A percentile compares a stretch with the other conserved stretches of the same genome.
These are phyloP conservation scores for Metschnikowia shivogae DNA, from an alignment of 805 yeast species.

Conservation along the genomic window DNA sequence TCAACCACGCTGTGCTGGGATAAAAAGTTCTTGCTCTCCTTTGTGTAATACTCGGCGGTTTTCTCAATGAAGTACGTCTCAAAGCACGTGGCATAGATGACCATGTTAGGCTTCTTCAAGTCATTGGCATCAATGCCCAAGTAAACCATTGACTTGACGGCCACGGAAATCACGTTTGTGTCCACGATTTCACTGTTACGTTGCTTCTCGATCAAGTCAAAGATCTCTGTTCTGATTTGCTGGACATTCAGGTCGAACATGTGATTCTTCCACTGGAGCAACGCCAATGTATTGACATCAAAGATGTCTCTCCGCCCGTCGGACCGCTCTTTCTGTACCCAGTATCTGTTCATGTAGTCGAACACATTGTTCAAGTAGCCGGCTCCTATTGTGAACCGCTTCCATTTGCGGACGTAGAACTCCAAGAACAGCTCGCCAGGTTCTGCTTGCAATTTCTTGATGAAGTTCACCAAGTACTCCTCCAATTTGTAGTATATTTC, in stretches of 20 bases:
- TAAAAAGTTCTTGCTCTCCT: conserved; percentile 66
- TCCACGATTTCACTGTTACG: conserved; percentile 75
- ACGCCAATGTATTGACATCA: conserved; percentile 85
- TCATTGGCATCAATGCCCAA: conserved; percentile 91
- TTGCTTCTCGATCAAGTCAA: conserved; percentile 71
- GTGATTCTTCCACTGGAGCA: conserved; percentile 81
- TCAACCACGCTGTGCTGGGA: conserved; percentile 79
- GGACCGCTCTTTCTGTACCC: conserved; percentile 95
- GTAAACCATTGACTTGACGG: conserved; percentile 81
- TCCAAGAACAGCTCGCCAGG: conserved; percentile 26
- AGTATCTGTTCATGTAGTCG: conserved; percentile 92
- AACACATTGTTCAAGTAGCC: conserved; percentile 87
- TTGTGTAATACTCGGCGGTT: conserved; percentile 61
- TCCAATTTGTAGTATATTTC: conserved; percentile 77
- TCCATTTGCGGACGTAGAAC: conserved; percentile 64
- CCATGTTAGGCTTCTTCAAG: conserved; percentile 75
- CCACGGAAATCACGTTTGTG: conserved; percentile 59
- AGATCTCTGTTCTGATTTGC: conserved; percentile 61
- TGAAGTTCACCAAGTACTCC: conserved; percentile 59
- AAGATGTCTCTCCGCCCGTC: conserved; percentile 87
- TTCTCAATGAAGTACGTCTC: conserved; percentile 72
- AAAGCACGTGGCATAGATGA: conserved; percentile 75
- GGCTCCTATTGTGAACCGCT: conserved; percentile 85
- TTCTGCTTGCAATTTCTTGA: conserved; percentile 45
- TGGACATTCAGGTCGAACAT: conserved; percentile 68